These are phyloP conservation scores for Pseudopediastrum boryanum DNA, from an alignment of 139 green algal genomes.

Conservation along the genomic window DNA sequence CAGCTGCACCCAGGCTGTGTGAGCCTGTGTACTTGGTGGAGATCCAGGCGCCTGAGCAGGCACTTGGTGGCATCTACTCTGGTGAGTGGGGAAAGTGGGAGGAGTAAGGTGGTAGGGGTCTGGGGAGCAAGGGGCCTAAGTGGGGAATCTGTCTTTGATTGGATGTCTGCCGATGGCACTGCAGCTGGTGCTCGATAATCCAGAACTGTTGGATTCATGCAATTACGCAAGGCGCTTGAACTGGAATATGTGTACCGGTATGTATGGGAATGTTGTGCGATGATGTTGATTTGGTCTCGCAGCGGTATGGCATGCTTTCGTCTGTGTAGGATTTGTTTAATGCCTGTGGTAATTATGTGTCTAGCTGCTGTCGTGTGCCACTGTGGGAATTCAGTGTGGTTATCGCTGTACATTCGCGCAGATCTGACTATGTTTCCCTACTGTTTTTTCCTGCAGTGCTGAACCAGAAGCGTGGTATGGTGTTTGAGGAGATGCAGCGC, in stretches of 20 bases:
- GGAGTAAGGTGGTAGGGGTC: background rate
- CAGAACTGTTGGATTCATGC: background rate
- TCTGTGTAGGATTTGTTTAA: too few species aligned
- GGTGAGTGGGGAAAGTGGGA: slow-evolving; percentile 1
- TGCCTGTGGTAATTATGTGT: too few species aligned
- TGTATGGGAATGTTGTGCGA: too few species aligned
- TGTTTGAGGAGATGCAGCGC: slow-evolving; percentile 98
- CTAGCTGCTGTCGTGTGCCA: too few species aligned
- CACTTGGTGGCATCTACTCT: slow-evolving; percentile 93
- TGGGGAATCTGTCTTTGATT: background rate
- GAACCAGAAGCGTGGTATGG: slow-evolving; percentile 98
- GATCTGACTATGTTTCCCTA: background rate
- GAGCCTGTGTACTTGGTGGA: slow-evolving; percentile 99
- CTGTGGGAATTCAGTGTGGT: too few species aligned
- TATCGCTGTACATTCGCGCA: too few species aligned
- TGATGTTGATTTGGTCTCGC: too few species aligned
- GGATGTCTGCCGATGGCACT: background rate
- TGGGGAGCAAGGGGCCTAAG: background rate
- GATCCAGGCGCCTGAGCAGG: slow-evolving; percentile 97
- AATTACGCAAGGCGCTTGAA: background rate
- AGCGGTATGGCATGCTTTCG: too few species aligned
- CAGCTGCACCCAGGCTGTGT: slow-evolving; percentile 87
- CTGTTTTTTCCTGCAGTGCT: slow-evolving; percentile 67
- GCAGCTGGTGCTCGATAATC: background rate
- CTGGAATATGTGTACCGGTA: too few species aligned